Conservation (phyloP, 1,284 basidiomycete species). For the Ceratobasidium sp. region DNA sequence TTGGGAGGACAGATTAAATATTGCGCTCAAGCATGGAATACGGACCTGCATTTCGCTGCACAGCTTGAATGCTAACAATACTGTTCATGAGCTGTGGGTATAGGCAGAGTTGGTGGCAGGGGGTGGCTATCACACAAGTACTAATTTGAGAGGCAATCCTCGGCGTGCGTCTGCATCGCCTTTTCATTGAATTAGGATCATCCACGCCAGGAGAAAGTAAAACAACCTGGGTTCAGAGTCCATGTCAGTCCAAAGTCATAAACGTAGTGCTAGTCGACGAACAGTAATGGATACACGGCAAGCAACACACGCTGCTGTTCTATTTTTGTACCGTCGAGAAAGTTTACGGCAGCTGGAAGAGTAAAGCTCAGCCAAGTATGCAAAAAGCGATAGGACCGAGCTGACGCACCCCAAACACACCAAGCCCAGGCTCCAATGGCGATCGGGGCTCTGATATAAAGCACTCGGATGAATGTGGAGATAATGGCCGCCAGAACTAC, state of each 20-base stretch:
- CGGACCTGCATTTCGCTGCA: too few relatives aligned
- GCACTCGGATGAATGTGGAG: slow-evolving; percentile 83
- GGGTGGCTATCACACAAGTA: not conserved
- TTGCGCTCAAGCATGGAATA: not conserved
- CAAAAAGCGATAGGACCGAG: not conserved
- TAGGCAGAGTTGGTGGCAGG: not conserved
- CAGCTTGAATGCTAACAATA: too few relatives aligned
- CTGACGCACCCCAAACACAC: slow-evolving; percentile 89
- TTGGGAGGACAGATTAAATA: not conserved
- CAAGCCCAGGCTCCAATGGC: slow-evolving; percentile 88
- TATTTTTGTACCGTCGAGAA: slow-evolving; percentile 91
- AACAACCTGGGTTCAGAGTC: slow-evolving; percentile 70
- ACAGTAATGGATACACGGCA: slow-evolving; percentile 93
- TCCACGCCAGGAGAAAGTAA: slow-evolving; percentile 90
- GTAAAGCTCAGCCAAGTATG: slow-evolving; percentile 18
- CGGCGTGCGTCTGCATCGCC: slow-evolving; percentile 5
- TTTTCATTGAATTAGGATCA: slow-evolving; percentile 86
- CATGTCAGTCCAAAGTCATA: slow-evolving; percentile 11
- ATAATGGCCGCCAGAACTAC: slow-evolving; percentile 81
- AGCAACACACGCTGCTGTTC: slow-evolving; percentile 87
- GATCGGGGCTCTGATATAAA: slow-evolving; percentile 87
- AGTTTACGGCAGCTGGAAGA: slow-evolving; percentile 85
- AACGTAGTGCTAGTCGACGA: slow-evolving; percentile 52
- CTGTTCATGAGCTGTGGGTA: not conserved
- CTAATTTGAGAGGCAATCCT: not conserved